These are phyloP conservation scores for Wickerhamiella siamensis DNA, from an alignment of 805 yeast genomes.

Conservation along the genomic window DNA sequence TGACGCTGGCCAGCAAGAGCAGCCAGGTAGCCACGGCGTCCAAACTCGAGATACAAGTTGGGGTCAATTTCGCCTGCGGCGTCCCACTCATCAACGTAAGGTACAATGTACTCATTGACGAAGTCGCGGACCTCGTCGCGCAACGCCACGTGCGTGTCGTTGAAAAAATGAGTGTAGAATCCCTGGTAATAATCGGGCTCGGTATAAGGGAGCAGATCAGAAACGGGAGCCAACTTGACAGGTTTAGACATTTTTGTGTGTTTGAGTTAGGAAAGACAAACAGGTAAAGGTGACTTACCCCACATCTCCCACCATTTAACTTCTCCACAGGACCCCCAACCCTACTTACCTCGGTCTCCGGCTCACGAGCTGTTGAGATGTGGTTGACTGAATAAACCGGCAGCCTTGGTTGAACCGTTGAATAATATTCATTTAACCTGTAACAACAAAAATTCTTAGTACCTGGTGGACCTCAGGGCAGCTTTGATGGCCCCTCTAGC, in stretches of 20 bases:
- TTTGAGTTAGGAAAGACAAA: background rate
- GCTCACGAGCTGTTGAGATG: too few relatives aligned
- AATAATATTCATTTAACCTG: too few relatives aligned
- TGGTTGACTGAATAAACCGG: too few relatives aligned
- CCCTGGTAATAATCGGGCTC: conserved; percentile 32
- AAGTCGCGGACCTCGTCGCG: conserved; percentile 29
- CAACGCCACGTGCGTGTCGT: conserved; percentile 28
- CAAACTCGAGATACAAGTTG: conserved; percentile 24
- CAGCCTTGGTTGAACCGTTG: too few relatives aligned
- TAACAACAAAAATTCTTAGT: too few relatives aligned
- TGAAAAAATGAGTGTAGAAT: conserved; percentile 26
- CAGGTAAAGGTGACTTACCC: background rate
- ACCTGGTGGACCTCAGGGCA: too few relatives aligned
- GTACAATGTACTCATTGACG: conserved; percentile 27
- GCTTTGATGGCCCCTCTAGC: background rate
- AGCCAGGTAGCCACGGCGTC: conserved; percentile 29
- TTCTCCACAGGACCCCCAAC: too few relatives aligned
- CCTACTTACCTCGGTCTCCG: too few relatives aligned
- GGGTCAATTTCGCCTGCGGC: conserved; percentile 26
- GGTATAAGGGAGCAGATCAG: conserved; percentile 24
- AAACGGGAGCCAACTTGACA: conserved; percentile 8
- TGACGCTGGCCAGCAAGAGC: conserved; percentile 26
- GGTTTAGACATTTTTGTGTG: background rate
- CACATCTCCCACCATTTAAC: background rate
- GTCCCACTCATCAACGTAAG: conserved; percentile 33